These are phyloP conservation scores for Elsinoe batatas DNA, from an alignment of 2,329 filamentous ascomycete genomes.

Conservation along the genomic window DNA sequence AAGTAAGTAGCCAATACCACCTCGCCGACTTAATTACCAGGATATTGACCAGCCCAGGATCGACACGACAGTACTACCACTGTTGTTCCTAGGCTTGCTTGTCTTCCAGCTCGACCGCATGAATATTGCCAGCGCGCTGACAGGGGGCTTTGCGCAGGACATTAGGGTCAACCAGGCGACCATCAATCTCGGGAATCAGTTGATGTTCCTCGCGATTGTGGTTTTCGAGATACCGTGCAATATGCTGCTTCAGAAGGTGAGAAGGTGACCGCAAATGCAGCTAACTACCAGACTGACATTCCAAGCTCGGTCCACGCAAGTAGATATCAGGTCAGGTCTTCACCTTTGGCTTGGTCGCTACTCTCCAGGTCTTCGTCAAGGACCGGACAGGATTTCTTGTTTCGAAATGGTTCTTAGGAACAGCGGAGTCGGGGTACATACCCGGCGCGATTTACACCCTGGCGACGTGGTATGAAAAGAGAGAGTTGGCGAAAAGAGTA, in stretches of 20 bases:
- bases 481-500: not conserved
- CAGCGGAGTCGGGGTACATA: conserved; percentile 24
- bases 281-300: not conserved
- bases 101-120: conserved; percentile 46
- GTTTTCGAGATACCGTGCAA: conserved; percentile 45
- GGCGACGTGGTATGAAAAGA: conserved; percentile 32
- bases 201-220: conserved; percentile 45
- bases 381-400: not conserved
- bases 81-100: conserved; percentile 42
- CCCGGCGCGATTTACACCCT: conserved; percentile 35
- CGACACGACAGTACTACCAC: conserved; percentile 39
- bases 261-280: not conserved
- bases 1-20: not conserved
- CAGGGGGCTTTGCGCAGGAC: conserved; percentile 37
- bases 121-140: conserved; percentile 44
- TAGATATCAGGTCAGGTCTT: conserved; percentile 44
- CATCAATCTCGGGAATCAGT: conserved; percentile 44
- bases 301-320: conserved; percentile 22
- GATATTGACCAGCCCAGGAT: conserved; percentile 27
- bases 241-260: conserved; percentile 31
- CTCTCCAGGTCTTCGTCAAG: conserved; percentile 27
- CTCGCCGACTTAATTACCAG: not conserved
- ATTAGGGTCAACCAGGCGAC: conserved; percentile 37
- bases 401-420: not conserved
- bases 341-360: conserved; percentile 39